A percentile compares a stretch with the other conserved stretches of the same genome.
Conservation (phyloP, 495 filamentous ascomycete species). For the Aspergillus homomorphus region DNA sequence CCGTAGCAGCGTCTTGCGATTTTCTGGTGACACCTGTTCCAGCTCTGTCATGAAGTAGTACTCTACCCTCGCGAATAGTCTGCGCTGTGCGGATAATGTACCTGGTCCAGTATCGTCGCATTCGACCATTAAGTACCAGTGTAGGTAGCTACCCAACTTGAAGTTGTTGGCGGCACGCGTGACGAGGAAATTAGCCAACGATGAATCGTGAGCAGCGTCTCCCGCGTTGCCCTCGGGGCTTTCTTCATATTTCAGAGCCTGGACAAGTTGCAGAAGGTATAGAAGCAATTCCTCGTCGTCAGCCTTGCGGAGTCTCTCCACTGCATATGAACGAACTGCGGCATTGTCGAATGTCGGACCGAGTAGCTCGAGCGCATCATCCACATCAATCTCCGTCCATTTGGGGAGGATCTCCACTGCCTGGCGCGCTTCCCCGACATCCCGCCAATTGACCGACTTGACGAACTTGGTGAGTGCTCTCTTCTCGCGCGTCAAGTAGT, state of each 20-base stretch:
- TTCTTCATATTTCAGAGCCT: conserved; percentile 94
- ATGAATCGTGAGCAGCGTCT: conserved; percentile 73
- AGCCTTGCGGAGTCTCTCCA: conserved; percentile 84
- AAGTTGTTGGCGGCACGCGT: conserved; percentile 79
- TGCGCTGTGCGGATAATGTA: conserved; percentile 66
- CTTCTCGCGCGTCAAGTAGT: conserved; percentile 90
- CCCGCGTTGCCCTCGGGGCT: conserved; percentile 56
- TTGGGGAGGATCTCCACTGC: conserved; percentile 85
- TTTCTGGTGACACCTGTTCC: conserved; percentile 55
- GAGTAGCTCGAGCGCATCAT: conserved; percentile 92
- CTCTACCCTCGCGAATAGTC: conserved; percentile 85
- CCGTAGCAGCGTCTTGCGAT: conserved; percentile 69
- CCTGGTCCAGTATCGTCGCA: conserved; percentile 77
- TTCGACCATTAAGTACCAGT: conserved; percentile 99
- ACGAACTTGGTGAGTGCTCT: conserved; percentile 94
- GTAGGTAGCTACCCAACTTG: conserved; percentile 88
- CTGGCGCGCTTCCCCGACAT: conserved; percentile 79
- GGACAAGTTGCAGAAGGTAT: conserved; percentile 92
- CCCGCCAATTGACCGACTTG: conserved; percentile 92
- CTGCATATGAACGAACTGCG: conserved; percentile 85
- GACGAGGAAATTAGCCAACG: conserved; percentile 86
- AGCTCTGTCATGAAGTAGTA: conserved; percentile 94
- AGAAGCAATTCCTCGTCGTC: conserved; percentile 91
- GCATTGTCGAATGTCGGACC: conserved; percentile 88
- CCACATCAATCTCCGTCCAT: conserved; percentile 97